Base-by-base conservation (phyloP, 768 basidiomycete genomes). In the Suillus clintonianus region DNA sequence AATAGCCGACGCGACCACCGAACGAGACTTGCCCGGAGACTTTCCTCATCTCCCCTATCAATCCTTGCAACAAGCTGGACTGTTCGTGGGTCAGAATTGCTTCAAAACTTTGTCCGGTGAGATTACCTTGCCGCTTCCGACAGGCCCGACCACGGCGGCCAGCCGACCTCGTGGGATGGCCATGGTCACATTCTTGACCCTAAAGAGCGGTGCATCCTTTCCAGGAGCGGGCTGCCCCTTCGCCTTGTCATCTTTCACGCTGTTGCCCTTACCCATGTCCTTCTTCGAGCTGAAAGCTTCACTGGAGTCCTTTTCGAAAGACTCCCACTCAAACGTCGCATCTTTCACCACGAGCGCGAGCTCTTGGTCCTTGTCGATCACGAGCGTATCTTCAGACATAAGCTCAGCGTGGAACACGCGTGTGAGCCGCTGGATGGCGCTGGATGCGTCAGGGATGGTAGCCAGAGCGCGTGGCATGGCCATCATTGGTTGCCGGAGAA, bases 41-140 rank as follows among this genome's bases (percentile, higher is more conserved):
- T 62, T 78, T 79, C n/a, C 82, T 78, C 89, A 91, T 91, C 74
- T 91, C 90, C 8, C 90, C 89, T 41, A 91, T 83, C 42, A 92
- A 75, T 3, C 86, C 88, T 68, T 85, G 81, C 7, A 88, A 74
- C 37, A 87, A 69, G 70, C 84, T 86, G n/a, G 85, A 85, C 80
- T 84, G 60, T 37, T 42, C 22, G 22, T 10, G 48, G 39, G 7
- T 54, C 14, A 63, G 54, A 34, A 10, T 15, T 5, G 54, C 39
- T 19, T 2, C 34, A 42, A 30, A 15, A 62, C 14, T 42, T 15
- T 19, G 14, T 34, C 34, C 19, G 4, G 22, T 19, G 56, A 24
- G 64, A 76, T 48, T 67, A 82, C 73, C 78, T 90, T 87, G 63
- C 89, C 89, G 39, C 84, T 84, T 19, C 90, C 90, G 14, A 92